Conservation (phyloP, 2,329 filamentous ascomycete species). For the Ophiostoma populinum region DNA sequence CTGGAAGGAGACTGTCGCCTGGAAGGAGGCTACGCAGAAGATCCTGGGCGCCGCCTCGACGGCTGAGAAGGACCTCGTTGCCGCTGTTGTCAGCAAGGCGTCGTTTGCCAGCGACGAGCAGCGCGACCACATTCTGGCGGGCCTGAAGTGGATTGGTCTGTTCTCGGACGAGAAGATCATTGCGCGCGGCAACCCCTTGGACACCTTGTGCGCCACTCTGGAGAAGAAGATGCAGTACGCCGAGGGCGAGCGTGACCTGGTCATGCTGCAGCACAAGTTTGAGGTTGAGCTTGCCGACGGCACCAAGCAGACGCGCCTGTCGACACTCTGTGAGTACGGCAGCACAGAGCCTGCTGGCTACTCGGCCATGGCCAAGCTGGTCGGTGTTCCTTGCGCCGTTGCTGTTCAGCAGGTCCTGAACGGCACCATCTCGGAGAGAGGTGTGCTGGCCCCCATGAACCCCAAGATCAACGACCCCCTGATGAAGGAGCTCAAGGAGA, state of each 20-base stretch:
- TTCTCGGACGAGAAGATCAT: constrained; percentile 53
- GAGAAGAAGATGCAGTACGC: constrained; percentile 87
- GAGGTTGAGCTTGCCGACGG: constrained; percentile 72
- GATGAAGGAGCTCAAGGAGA: constrained; percentile 58
- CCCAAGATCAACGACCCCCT: constrained; percentile 48
- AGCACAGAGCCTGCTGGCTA: constrained; percentile 39
- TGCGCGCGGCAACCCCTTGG: constrained; percentile 63
- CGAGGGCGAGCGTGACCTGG: constrained; percentile 67
- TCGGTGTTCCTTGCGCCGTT: constrained; percentile 47
- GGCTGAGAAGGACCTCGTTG: constrained; percentile 50
- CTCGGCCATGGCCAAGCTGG: constrained; percentile 63
- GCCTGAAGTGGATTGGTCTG: constrained; percentile 49
- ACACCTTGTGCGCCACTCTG: constrained; percentile 77
- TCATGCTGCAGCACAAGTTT: constrained; percentile 70
- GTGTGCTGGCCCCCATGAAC: constrained; percentile 51
- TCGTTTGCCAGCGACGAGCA: constrained; percentile 52
- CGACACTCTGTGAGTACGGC: constrained; percentile 70
- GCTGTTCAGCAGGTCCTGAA: constrained; percentile 51
- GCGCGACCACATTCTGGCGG: constrained; percentile 44
- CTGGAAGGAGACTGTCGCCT: constrained; percentile 51
- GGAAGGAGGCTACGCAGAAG: constrained; percentile 72
- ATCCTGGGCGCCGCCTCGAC: constrained; percentile 53
- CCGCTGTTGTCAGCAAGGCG: constrained; percentile 59
- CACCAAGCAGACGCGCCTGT: constrained; percentile 57
- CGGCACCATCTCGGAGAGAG: constrained; percentile 44